Evolutionary conservation across 805 yeast genomes (phyloP).

Genomic region (Cyberlindnera misumaiensis): DNA sequence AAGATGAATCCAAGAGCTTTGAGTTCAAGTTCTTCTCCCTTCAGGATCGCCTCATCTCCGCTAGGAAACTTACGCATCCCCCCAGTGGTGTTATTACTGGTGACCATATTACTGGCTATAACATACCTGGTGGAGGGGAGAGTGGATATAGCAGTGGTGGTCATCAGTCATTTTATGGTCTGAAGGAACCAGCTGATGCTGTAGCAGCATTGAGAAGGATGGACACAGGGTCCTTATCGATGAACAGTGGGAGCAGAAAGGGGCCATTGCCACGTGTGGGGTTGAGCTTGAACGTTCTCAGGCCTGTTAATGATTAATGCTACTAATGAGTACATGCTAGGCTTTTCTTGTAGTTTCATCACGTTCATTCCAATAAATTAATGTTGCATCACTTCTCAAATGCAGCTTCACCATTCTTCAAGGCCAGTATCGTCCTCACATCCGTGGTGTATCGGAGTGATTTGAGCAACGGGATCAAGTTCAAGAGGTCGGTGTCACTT

Average conservation of each 20-base stretch:
- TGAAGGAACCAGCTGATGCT: not conserved
- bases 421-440: conserved; percentile 69
- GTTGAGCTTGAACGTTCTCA: conserved; percentile 51
- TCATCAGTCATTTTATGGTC: not conserved
- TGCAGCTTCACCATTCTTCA: conserved; percentile 64
- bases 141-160: not conserved
- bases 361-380: not conserved
- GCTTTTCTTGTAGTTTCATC: not conserved
- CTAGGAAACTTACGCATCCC: conserved; percentile 25
- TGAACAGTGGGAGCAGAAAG: not conserved
- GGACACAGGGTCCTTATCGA: conserved; percentile 1
- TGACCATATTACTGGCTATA: not conserved
- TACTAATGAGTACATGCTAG: not conserved
- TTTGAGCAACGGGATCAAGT: conserved; percentile 71
- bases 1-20: conserved; percentile 3
- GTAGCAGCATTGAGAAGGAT: not conserved
- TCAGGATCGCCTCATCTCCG: conserved; percentile 12
- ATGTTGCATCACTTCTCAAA: conserved; percentile 32
- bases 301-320: conserved; percentile 33
- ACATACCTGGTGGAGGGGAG: not conserved
- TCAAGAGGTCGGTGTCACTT: conserved; percentile 76
- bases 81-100: conserved; percentile 1
- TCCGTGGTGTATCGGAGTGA: conserved; percentile 77
- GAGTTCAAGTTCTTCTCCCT: conserved; percentile 13
- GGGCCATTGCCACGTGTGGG: conserved; percentile 30